Base-by-base conservation (phyloP, 495 filamentous ascomycete genomes). In the Corynascus novoguineensis region DNA sequence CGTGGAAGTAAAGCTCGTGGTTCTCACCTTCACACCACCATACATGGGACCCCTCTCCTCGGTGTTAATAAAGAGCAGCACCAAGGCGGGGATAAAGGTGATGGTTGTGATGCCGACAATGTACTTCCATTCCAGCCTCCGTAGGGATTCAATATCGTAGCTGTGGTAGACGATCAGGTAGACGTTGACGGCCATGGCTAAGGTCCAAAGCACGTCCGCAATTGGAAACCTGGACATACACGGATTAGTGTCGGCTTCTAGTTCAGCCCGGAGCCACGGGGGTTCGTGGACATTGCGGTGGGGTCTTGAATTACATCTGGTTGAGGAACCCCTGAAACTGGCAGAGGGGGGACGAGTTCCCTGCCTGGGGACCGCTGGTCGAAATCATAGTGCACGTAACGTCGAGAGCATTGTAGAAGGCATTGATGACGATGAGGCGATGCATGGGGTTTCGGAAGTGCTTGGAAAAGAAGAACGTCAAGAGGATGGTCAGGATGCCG, bases 161-260 rank as follows among this genome's bases (percentile, higher is more conserved):
- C 63, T 70, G 28, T 68, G 63, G 47, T 74, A 75, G 35, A 79
- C 73, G n/a, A 76, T 74, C 8, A 78, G 65, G 46, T 69, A 74
- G 21, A 75, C 74, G 44, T 79, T 68, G 40, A 70, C 49, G 5
- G 75, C 73, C 74, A 77, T 79, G 25, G 69, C 71, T 0, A 78
- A 64, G n/a, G 75, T 77, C 75, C 75, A 79, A 1, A 74, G 42
- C 3, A 78, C 76, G 64, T 79, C 76, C n/a, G 76, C 72, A 3
- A 76, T 55, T 1, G 74, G 72, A 53, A 78, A 78, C 72, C 76
- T 79, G 37, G 0, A 14, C 7, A 1, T 12, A 19, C 21, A 40
- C 8, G 1, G 12, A 7, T 5, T 28, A 5, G 24, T 25, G 1
- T 41, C 0, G 12, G 51, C 31, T 32, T 25, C 21, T 41, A 7